phyloP scores from a whole-genome alignment of 805 yeast genomes.

The Monosporozyma aquatica region DNA sequence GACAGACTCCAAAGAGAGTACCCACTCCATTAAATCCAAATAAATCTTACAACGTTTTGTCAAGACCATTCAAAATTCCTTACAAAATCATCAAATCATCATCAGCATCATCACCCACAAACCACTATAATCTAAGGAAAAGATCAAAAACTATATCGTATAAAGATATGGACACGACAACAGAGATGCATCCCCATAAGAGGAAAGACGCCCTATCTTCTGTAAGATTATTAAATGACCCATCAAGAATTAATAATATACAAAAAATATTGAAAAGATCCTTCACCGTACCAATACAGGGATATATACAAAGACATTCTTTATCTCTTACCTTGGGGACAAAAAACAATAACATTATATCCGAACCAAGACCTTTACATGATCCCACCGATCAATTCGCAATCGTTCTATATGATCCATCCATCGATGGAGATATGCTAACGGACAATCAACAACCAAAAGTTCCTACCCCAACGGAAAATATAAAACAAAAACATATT shows the following conservation, averaged over 20 bases:
- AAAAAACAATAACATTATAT: constrained; percentile 49
- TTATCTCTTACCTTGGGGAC: constrained; percentile 85
- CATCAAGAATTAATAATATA: constrained; percentile 26
- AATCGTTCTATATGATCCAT: constrained; percentile 89
- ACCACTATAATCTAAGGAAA: constrained; percentile 11
- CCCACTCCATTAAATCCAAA: constrained; percentile 46
- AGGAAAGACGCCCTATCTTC: constrained; percentile 55
- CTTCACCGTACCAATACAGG: constrained; percentile 56
- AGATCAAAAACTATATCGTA: constrained; percentile 33
- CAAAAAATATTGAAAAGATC: constrained; percentile 38
- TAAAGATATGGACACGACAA: constrained; percentile 31
- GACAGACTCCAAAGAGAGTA: constrained; percentile 55
- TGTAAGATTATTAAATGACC: constrained; percentile 38
- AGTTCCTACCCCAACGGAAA: constrained; percentile 10
- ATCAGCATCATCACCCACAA: not conserved
- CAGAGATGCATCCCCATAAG: not conserved
- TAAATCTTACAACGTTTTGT: constrained; percentile 43
- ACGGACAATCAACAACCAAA: constrained; percentile 15
- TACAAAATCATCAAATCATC: constrained; percentile 26
- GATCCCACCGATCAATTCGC: constrained; percentile 93
- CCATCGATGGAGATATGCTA: constrained; percentile 55
- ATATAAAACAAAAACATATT: constrained; percentile 18
- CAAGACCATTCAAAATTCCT: constrained; percentile 65
- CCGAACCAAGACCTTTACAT: constrained; percentile 88
- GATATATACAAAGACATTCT: constrained; percentile 28